Evolutionary conservation across 768 basidiomycete species (phyloP), one percentile per base, ranked within the genome.

Genomic region (Trametes cinnabarina): DNA sequence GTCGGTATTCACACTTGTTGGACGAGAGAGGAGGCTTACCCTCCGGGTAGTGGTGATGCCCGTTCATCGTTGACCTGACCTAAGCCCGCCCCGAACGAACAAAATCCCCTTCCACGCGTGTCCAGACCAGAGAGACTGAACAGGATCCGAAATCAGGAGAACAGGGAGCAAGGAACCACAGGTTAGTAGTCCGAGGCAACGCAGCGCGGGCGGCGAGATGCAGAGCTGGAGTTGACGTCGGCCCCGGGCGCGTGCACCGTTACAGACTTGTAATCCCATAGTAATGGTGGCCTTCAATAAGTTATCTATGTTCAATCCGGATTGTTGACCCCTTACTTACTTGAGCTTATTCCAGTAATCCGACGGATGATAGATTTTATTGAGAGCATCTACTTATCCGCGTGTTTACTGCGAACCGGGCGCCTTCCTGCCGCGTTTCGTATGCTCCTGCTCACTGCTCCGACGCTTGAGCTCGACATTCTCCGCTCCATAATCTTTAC

Each of bases 41-140:
- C 55, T 61, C 60, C 51, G 46, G 46, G 20, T 55, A 41, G 20
- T 52, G 44, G 20, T 57, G 51, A 42, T 61, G 51, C 32, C 55
- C 55, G 55, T 61, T 48, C 60, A 61, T 61, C 32, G 42, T 39
- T 42, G 46, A 26, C 43, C 40, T 41, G 30, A 39, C 20, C 46
- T 26, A 23, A 35, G 37, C 19, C 37, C 39, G n/a, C 23, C 30
- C 37, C n/a, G 35, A 47, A 32, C 22, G n/a, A 30, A 15, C 43
- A 15, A 37, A 28, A 6, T 0, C 44, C 25, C 53, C 25, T 26
- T 39, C 44, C 34, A 3, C 34, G 35, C 40, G 34, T 39, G 26
- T 23, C 44, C 53, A 55, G 46, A 39, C 37, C 34, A 39, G 15
- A 39, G 37, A 39, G 14, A 26, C 23, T 23, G 4, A 34, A 22